Percentiles rank a stretch among this genome's conserved stretches.
Conservation (phyloP, 2,329 filamentous ascomycete species). For the Xylariaceae sp. region DNA sequence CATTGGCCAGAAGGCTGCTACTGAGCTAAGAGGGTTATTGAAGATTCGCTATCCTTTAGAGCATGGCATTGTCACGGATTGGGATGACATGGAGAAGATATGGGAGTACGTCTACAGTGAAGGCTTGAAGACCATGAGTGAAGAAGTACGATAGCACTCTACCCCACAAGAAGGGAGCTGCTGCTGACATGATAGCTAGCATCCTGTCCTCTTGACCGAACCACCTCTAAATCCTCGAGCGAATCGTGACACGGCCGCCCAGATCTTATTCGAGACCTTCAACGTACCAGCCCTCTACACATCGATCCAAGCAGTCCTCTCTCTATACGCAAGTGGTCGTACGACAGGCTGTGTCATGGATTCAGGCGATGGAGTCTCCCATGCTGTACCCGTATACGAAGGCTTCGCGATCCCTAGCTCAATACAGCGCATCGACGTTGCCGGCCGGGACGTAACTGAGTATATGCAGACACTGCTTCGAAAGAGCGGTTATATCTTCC, state of each 20-base stretch:
- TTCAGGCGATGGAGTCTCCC: conserved; percentile 93
- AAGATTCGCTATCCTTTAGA: conserved; percentile 97
- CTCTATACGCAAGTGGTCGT: conserved; percentile 91
- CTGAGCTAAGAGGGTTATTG: conserved; percentile 86
- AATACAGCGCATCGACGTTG: conserved; percentile 94
- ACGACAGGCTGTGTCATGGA: conserved; percentile 97
- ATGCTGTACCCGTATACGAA: conserved; percentile 96
- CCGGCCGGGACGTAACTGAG: conserved; percentile 94
- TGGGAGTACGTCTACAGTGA: conserved; percentile 98
- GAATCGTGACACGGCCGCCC: conserved; percentile 94
- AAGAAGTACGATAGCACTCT: conserved; percentile 68
- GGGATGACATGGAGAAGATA: conserved; percentile 99
- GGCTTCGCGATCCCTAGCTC: conserved; percentile 96
- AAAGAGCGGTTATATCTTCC: conserved; percentile 92
- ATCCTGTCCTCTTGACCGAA: conserved; percentile 95
- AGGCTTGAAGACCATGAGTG: conserved; percentile 93
- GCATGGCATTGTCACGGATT: conserved; percentile 98
- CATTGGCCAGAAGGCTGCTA: conserved; percentile 86
- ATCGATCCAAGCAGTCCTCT: conserved; percentile 95
- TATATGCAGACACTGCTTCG: conserved; percentile 88
- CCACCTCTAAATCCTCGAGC: conserved; percentile 92
- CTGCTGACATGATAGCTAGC: conserved; percentile 54
- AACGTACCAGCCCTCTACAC: conserved; percentile 97
- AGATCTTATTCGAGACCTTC: conserved; percentile 98
- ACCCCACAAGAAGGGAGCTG: not conserved